Conservation (phyloP, 2,329 filamentous ascomycete genomes). For the Diplodia sapinea region DNA sequence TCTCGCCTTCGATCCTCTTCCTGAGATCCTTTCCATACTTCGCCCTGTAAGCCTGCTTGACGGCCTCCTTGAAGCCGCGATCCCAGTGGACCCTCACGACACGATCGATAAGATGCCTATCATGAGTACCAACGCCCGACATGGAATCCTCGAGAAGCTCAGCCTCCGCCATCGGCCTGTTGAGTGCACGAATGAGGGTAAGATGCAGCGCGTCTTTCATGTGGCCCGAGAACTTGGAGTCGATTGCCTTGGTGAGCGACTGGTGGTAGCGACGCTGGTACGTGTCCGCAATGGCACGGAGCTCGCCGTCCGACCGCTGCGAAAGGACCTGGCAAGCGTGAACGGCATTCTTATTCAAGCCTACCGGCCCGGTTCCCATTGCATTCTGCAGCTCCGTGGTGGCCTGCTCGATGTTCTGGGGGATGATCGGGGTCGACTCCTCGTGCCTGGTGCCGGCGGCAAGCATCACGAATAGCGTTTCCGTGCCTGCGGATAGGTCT, state of each 20-base stretch:
- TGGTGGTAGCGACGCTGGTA: slow-evolving; percentile 77
- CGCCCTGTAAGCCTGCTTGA: slow-evolving; percentile 78
- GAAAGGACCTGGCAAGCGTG: slow-evolving; percentile 80
- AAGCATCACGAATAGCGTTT: slow-evolving; percentile 83
- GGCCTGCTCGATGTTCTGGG: slow-evolving; percentile 75
- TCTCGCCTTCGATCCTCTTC: slow-evolving; percentile 77
- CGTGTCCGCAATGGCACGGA: slow-evolving; percentile 77
- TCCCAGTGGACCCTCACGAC: slow-evolving; percentile 87
- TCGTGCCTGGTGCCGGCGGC: slow-evolving; percentile 76
- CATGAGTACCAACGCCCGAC: slow-evolving; percentile 86
- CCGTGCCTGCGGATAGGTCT: slow-evolving; percentile 86
- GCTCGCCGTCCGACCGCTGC: slow-evolving; percentile 77
- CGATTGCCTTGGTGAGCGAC: slow-evolving; percentile 74
- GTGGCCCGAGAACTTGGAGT: slow-evolving; percentile 85
- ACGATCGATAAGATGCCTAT: slow-evolving; percentile 76
- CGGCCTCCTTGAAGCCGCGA: slow-evolving; percentile 71
- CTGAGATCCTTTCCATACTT: slow-evolving; percentile 71
- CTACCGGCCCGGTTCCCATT: slow-evolving; percentile 57
- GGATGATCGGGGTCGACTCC: slow-evolving; percentile 75
- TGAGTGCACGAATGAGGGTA: slow-evolving; percentile 76
- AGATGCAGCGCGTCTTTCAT: slow-evolving; percentile 85
- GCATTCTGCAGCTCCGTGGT: slow-evolving; percentile 78
- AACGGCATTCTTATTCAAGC: slow-evolving; percentile 72
- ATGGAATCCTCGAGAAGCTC: slow-evolving; percentile 83
- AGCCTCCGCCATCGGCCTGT: slow-evolving; percentile 86